These are phyloP conservation scores for Kluyveromyces siamensis DNA, from an alignment of 805 yeast species.

Conservation along the genomic window DNA sequence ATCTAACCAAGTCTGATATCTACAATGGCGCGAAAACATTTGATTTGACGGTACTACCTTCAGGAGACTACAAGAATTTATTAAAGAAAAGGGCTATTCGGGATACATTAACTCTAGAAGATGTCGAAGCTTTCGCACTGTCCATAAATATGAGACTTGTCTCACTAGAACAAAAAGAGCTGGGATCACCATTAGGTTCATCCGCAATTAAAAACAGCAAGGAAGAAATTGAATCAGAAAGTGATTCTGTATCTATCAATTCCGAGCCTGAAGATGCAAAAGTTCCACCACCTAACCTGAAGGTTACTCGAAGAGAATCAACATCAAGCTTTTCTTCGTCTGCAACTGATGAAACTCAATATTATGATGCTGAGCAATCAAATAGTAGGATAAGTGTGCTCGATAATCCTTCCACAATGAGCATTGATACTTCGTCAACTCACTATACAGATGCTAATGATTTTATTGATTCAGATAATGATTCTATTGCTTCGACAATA, in stretches of 20 bases:
- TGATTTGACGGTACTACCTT: conserved; percentile 36
- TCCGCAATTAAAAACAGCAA: conserved; percentile 7
- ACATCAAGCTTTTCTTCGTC: conserved; percentile 15
- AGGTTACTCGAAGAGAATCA: conserved; percentile 11
- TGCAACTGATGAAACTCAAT: conserved; percentile 20
- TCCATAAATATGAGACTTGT: conserved; percentile 30
- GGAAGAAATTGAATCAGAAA: background rate
- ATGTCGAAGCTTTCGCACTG: conserved; percentile 28
- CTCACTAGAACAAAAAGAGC: conserved; percentile 15
- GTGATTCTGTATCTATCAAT: background rate
- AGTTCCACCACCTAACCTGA: conserved; percentile 10
- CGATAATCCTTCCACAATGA: background rate
- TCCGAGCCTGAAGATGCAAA: conserved; percentile 3
- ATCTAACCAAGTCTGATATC: conserved; percentile 27
- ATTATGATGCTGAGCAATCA: conserved; percentile 21
- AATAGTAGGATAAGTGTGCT: background rate
- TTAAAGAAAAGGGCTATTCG: conserved; percentile 20
- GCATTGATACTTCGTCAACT: conserved; percentile 1
- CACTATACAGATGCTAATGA: conserved; percentile 4
- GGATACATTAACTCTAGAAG: conserved; percentile 23
- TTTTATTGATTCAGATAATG: background rate
- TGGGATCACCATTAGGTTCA: too few relatives aligned
- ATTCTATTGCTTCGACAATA: conserved; percentile 8
- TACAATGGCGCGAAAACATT: conserved; percentile 32
- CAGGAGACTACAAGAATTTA: conserved; percentile 34